Evolutionary conservation across 2,329 filamentous ascomycete genomes (phyloP).

Genomic region (Knufia fluminis): DNA sequence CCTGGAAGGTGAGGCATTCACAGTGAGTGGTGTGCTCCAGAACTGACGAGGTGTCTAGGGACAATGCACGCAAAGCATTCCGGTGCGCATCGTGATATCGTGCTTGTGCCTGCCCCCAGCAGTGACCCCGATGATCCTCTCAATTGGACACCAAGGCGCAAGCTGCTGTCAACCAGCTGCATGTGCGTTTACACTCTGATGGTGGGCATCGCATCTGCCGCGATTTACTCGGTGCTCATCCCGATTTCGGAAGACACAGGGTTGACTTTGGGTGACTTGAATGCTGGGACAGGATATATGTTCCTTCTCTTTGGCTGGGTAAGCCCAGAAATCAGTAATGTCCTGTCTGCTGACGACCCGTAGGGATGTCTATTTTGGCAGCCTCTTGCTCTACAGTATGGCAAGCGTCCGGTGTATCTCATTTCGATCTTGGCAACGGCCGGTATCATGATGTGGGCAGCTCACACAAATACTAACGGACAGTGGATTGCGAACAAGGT

Average conservation of each 20-base stretch:
- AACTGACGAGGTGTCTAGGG: neutral
- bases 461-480: constrained; percentile 36
- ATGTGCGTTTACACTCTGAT: constrained; percentile 30
- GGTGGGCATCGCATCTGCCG: constrained; percentile 27
- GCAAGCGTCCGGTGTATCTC: constrained; percentile 24
- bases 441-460: constrained; percentile 36
- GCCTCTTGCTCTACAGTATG: constrained; percentile 38
- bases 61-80: constrained; percentile 22
- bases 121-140: constrained; percentile 33
- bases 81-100: constrained; percentile 23
- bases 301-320: constrained; percentile 31
- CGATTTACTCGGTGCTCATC: constrained; percentile 29
- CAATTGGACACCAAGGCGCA: constrained; percentile 30
- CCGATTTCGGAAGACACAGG: constrained; percentile 35
- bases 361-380: constrained; percentile 42
- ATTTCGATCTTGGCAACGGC: constrained; percentile 25
- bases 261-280: constrained; percentile 36
- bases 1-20: constrained; percentile 16
- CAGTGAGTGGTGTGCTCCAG: neutral
- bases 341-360: constrained; percentile 6
- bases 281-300: constrained; percentile 41
- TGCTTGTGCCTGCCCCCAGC: constrained; percentile 30
- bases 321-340: no score
- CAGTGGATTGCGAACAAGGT: constrained; percentile 41
- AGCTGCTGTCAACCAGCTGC: constrained; percentile 26